Conservation (phyloP, 306 rosid genomes). For the Sindora glabra region DNA sequence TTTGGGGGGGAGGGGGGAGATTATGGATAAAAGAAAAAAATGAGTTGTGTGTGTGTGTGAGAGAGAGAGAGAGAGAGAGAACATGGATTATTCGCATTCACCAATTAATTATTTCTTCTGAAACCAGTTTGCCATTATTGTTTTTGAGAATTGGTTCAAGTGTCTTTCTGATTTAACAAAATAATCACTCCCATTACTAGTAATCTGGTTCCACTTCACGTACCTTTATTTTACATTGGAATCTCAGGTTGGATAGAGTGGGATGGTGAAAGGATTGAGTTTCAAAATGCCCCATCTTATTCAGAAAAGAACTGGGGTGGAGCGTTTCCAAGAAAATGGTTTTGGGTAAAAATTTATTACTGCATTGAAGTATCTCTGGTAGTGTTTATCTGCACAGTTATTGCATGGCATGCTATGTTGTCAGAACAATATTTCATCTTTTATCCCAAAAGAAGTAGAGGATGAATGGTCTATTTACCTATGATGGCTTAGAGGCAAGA, state of each 20-base stretch:
- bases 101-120: too few relatives aligned
- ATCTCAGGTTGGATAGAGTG: constrained; percentile 99
- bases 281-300: constrained; percentile 85
- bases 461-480: too few relatives aligned
- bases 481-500: too few relatives aligned
- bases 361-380: constrained; percentile 7
- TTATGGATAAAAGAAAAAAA: too few relatives aligned
- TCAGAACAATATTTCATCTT: too few relatives aligned
- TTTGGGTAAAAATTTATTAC: constrained; percentile 64
- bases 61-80: too few relatives aligned
- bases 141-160: neutral
- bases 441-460: too few relatives aligned
- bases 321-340: constrained; percentile 96
- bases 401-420: too few relatives aligned
- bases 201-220: constrained; percentile 8
- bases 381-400: constrained; percentile 1
- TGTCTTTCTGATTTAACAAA: neutral
- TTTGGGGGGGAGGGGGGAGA: too few relatives aligned
- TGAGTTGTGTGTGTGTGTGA: too few relatives aligned
- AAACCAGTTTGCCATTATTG: too few relatives aligned
- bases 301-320: constrained; percentile 99
- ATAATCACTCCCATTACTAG: neutral
- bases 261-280: constrained; percentile 89
- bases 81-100: too few relatives aligned
- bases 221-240: constrained; percentile 32